These are phyloP conservation scores for Phialophora verrucosa DNA, from an alignment of 2,329 filamentous ascomycete genomes.

Conservation along the genomic window DNA sequence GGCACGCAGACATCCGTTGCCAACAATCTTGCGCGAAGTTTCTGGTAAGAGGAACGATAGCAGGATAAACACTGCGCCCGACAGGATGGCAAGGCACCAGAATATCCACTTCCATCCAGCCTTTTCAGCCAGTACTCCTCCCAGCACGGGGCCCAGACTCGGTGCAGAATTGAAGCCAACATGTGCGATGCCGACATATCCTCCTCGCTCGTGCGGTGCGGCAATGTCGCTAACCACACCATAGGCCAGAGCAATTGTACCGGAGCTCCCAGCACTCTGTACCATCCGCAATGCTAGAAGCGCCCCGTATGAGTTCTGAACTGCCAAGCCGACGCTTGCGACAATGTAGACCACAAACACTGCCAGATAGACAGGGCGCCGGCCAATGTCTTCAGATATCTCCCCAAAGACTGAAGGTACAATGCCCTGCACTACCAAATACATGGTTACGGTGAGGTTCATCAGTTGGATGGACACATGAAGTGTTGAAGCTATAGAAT, in stretches of 20 bases:
- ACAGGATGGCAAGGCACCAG: constrained; percentile 43
- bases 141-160: constrained; percentile 52
- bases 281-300: constrained; percentile 50
- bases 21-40: constrained; percentile 5
- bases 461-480: constrained; percentile 23
- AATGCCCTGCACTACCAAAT: constrained; percentile 38
- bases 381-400: constrained; percentile 43
- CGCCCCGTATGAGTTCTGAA: constrained; percentile 46
- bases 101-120: constrained; percentile 53
- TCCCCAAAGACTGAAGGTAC: constrained; percentile 44
- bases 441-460: constrained; percentile 33
- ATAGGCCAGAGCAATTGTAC: constrained; percentile 51
- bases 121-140: constrained; percentile 46
- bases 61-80: neutral
- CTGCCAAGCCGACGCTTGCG: constrained; percentile 50
- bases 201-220: constrained; percentile 48
- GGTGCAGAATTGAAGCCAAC: constrained; percentile 51
- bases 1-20: neutral
- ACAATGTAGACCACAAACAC: constrained; percentile 45
- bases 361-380: constrained; percentile 43
- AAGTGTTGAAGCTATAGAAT: constrained; percentile 16
- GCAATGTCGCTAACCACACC: constrained; percentile 48
- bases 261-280: constrained; percentile 52
- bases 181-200: constrained; percentile 55
- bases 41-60: neutral